A percentile compares a stretch with the other conserved stretches of the same genome.
These are phyloP conservation scores for Annulohypoxylon nitens DNA, from an alignment of 495 filamentous ascomycete genomes.

Conservation along the genomic window DNA sequence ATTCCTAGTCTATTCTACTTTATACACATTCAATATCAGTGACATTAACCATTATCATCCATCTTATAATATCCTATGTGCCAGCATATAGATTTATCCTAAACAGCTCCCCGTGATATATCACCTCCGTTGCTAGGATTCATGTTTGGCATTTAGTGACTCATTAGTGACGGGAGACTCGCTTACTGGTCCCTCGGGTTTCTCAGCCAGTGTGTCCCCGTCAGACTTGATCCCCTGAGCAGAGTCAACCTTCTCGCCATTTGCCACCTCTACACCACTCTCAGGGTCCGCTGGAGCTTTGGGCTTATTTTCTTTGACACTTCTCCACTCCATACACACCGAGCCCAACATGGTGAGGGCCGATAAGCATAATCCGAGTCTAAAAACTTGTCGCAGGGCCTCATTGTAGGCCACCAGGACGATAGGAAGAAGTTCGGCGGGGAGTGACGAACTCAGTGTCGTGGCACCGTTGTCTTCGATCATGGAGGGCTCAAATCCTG, in stretches of 20 bases:
- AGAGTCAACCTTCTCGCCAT: neutral
- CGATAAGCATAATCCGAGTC: slow-evolving; percentile 72
- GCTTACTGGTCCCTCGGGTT: neutral
- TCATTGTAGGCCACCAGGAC: slow-evolving; percentile 77
- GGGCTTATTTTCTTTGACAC: slow-evolving; percentile 71
- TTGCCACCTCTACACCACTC: neutral
- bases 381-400: slow-evolving; percentile 73
- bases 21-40: neutral
- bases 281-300: slow-evolving; percentile 30
- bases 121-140: neutral
- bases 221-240: slow-evolving; percentile 26
- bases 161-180: neutral
- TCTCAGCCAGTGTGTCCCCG: slow-evolving; percentile 17
- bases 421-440: slow-evolving; percentile 54
- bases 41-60: no score
- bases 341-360: slow-evolving; percentile 69
- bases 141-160: neutral
- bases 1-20: neutral
- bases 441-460: slow-evolving; percentile 66
- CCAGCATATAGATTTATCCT: neutral
- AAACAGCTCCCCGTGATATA: neutral
- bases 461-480: slow-evolving; percentile 74
- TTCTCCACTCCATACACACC: slow-evolving; percentile 77
- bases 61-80: neutral
- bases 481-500: slow-evolving; percentile 61